phyloP scores from a whole-genome alignment of 75 land plant genomes.

The Sequoiadendron giganteum region DNA sequence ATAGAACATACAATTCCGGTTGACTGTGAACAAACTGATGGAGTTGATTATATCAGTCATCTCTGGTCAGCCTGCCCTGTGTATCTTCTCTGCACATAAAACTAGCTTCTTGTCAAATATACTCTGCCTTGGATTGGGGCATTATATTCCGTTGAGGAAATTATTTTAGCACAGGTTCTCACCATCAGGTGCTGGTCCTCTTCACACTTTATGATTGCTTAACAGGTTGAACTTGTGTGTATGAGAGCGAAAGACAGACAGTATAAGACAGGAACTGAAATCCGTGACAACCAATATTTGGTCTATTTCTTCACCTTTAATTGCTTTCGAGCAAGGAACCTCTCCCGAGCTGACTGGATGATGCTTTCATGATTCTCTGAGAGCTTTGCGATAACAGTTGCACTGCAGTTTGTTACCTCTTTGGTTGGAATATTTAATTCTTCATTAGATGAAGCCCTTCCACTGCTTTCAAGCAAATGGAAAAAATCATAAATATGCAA shows the following conservation, averaged over 20 bases:
- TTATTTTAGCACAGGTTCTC: background rate
- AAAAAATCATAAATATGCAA: slow-evolving; percentile 9
- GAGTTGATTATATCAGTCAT: background rate
- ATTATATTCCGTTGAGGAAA: background rate
- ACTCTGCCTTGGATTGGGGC: background rate
- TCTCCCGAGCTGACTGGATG: slow-evolving; percentile 87
- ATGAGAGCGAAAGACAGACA: background rate
- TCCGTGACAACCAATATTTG: background rate
- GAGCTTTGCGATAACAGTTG: slow-evolving; percentile 6
- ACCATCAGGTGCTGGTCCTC: background rate
- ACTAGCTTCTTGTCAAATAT: background rate
- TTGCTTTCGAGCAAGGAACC: slow-evolving; percentile 82
- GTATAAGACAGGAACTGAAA: background rate
- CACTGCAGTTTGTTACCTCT: slow-evolving; percentile 16
- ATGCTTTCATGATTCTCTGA: slow-evolving; percentile 34
- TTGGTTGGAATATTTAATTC: background rate
- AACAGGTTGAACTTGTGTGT: background rate
- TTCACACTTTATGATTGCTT: background rate
- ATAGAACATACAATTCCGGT: background rate
- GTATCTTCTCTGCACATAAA: background rate
- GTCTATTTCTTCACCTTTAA: slow-evolving; percentile 6
- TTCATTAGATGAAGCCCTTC: slow-evolving; percentile 19
- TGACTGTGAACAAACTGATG: background rate
- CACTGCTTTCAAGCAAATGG: slow-evolving; percentile 34
- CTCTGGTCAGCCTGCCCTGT: background rate